Evolutionary conservation across 129 eudicot genomes (phyloP).

Genomic region (Arctium minus): DNA sequence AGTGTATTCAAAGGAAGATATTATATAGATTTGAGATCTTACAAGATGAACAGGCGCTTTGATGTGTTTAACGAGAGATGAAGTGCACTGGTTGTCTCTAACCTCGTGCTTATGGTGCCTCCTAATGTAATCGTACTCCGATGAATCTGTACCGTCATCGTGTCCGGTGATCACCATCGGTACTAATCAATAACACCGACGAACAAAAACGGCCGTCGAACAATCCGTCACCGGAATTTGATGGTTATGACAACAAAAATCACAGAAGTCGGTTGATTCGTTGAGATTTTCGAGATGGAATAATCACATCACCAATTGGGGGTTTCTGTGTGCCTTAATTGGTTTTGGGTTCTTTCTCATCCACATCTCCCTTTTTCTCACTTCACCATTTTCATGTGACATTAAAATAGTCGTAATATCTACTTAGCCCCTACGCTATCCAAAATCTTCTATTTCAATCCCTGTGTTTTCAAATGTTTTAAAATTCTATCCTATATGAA

Average conservation of each 20-base stretch:
- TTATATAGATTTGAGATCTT: conserved; percentile 12
- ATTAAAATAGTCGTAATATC: conserved; percentile 1
- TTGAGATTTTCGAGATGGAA: conserved; percentile 26
- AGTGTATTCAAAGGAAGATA: not conserved
- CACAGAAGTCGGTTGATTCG: conserved; percentile 22
- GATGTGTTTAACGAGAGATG: conserved; percentile 76
- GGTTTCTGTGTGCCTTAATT: conserved; percentile 29
- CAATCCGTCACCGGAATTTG: conserved; percentile 15
- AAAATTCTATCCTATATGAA: not conserved
- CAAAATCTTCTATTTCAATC: not conserved
- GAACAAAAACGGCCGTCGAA: not conserved
- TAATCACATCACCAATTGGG: conserved; percentile 39
- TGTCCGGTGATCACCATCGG: conserved; percentile 29
- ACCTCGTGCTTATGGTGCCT: conserved; percentile 75
- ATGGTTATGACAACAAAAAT: not conserved
- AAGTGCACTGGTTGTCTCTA: conserved; percentile 73
- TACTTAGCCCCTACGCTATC: not conserved
- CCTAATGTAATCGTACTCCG: conserved; percentile 53
- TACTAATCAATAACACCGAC: not conserved
- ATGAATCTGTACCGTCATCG: conserved; percentile 25
- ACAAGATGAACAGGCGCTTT: conserved; percentile 82
- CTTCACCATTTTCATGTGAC: conserved; percentile 33
- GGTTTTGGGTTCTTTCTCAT: conserved; percentile 36
- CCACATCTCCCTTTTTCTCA: conserved; percentile 35
- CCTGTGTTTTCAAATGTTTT: not conserved